Base-by-base conservation (phyloP, 305 asterid genomes). In the Fraxinus floribunda region DNA sequence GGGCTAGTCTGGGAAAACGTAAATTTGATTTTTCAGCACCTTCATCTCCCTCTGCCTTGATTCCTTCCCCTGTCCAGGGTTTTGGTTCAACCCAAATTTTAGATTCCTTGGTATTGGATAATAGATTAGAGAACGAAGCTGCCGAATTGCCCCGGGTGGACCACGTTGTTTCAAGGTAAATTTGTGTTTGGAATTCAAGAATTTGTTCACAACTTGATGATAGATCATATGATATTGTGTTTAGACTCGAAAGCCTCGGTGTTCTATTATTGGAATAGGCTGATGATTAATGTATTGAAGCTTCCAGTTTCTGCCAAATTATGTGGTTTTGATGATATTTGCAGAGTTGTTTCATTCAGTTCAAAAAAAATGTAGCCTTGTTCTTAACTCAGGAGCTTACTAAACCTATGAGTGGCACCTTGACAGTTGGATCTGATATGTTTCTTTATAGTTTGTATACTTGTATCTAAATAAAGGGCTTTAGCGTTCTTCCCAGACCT, bases 1-100 rank as follows among this genome's bases (percentile, higher is more conserved):
- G 98, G 98, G 94, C 90, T 77, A 78, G 86, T 46, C 86, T 89
- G 41, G 84, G 86, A 76, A 87, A 87, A 83, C 89, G 88, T 84
- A 92, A 90, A 85, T 88, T 90, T 77, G 93, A 88, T 29, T 77
- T 89, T 81, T 90, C 94, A 74, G 85, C 90, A 7, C 94, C 97
- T 77, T 80, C 95, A 57, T 88, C 92, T 0, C 92, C 94, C 76
- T 86, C 87, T 82, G 29, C 85, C 81, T 76, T 35, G 76, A 41
- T 55, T 76, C 71, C 86, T 81, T 82, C 88, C 36, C 80, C 81
- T 10, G 79, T 77, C 16, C 72, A 77, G 73, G 83, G 80, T 32
- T 90, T 78, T 44, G 84, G 76, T 86, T 84, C 87, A 75, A 57
- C 71, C 82, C 84, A 71, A 18, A 78, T 20, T 15, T 85, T 41